Evolutionary conservation across 352 stramenopile genomes (phyloP).

Genomic region (Phytophthora vignae): DNA sequence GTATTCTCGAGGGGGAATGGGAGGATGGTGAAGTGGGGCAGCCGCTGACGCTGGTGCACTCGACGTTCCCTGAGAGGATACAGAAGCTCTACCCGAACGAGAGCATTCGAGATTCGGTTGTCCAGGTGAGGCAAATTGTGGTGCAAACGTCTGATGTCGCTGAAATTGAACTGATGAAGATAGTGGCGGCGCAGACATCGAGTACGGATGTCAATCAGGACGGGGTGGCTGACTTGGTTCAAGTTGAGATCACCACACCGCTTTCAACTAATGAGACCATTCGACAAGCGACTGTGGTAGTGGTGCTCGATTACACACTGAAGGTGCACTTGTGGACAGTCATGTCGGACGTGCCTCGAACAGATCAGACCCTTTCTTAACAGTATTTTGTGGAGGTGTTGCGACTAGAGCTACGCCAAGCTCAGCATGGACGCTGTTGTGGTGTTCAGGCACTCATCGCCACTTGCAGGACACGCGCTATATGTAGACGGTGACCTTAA

Average conservation of each 20-base stretch:
- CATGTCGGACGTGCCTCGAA: not conserved
- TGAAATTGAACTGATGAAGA: not conserved
- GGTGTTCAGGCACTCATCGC: conserved; percentile 45
- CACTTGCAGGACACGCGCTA: conserved; percentile 45
- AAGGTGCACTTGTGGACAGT: conserved; percentile 25
- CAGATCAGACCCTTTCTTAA: not conserved
- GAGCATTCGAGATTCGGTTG: conserved; percentile 42
- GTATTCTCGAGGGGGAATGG: conserved; percentile 63
- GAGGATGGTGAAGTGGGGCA: not conserved
- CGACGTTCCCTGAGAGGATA: conserved; percentile 49
- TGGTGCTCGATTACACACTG: conserved; percentile 72
- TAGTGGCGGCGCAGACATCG: conserved; percentile 41
- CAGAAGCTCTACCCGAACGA: conserved; percentile 53
- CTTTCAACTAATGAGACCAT: conserved; percentile 59
- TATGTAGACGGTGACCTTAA: conserved; percentile 69
- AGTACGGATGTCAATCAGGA: conserved; percentile 61
- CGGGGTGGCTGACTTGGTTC: conserved; percentile 56
- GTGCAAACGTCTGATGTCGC: not conserved
- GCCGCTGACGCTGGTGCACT: conserved; percentile 52
- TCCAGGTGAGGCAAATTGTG: conserved; percentile 39
- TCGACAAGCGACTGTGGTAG: conserved; percentile 51
- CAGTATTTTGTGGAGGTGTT: not conserved
- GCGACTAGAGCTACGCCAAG: conserved; percentile 43
- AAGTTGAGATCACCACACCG: conserved; percentile 58
- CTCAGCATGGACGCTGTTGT: conserved; percentile 77